Evolutionary conservation across 1,139 yeast genomes (phyloP).

Genomic region (Hyphopichia wangnamkhiaoensis): DNA sequence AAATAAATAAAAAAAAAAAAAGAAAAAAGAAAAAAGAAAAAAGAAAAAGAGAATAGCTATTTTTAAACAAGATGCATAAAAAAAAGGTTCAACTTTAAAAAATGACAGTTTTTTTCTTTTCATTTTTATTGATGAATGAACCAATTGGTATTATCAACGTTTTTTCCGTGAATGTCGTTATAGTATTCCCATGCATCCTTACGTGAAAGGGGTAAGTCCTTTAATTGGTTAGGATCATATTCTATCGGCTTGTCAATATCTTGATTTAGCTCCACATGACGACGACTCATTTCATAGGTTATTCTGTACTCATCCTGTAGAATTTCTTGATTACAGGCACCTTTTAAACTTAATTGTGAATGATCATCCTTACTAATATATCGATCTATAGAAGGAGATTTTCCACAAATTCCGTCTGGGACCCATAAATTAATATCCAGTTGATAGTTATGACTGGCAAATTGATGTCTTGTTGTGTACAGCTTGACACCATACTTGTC

Average conservation of each 20-base stretch:
- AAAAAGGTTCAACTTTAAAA: neutral
- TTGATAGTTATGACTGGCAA: constrained; percentile 37
- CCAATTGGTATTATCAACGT: constrained; percentile 27
- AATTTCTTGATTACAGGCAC: constrained; percentile 28
- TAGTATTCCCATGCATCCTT: constrained; percentile 44
- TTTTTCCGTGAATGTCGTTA: constrained; percentile 28
- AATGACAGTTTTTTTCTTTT: constrained; percentile 10
- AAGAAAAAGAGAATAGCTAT: neutral
- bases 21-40: neutral
- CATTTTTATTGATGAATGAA: too few relatives aligned
- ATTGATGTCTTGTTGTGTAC: constrained; percentile 26
- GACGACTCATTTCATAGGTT: constrained; percentile 19
- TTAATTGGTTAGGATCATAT: constrained; percentile 20
- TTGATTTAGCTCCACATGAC: constrained; percentile 24
- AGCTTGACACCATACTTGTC: constrained; percentile 40
- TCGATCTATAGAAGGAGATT: constrained; percentile 21
- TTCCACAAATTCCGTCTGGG: constrained; percentile 30
- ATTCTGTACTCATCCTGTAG: constrained; percentile 38
- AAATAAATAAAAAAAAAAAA: neutral
- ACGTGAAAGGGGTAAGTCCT: constrained; percentile 32
- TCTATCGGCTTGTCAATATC: constrained; percentile 24
- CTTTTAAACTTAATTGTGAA: constrained; percentile 19
- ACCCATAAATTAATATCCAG: constrained; percentile 46
- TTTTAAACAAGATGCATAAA: too few relatives aligned
- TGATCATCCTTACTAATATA: constrained; percentile 22